Percentiles rank a stretch among this genome's conserved stretches.
phyloP scores from a whole-genome alignment of 306 rosid genomes.

The Clitoria ternatea region DNA sequence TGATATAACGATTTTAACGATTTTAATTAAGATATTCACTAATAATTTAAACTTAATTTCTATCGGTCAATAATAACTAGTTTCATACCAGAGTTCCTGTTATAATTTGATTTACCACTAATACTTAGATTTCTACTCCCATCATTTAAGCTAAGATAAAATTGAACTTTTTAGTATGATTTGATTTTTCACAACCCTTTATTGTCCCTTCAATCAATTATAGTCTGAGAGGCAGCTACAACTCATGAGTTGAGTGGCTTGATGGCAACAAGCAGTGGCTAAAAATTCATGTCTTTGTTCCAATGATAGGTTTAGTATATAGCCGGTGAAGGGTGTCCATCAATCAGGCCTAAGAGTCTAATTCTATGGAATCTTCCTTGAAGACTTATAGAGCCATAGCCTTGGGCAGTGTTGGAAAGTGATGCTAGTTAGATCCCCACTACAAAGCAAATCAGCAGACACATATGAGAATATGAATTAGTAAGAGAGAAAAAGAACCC shows the following conservation, averaged over 20 bases:
- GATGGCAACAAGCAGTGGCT: slow-evolving; percentile 28
- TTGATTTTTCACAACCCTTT: slow-evolving; percentile 12
- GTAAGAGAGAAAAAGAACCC: background rate
- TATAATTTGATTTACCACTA: background rate
- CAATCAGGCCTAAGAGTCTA: slow-evolving; percentile 36
- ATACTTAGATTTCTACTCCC: slow-evolving; percentile 9
- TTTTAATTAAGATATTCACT: no score
- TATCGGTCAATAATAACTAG: background rate
- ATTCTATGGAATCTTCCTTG: slow-evolving; percentile 33
- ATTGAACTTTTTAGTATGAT: background rate
- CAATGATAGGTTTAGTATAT: slow-evolving; percentile 37
- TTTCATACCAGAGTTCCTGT: background rate
- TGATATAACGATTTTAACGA: no score
- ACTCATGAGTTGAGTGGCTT: slow-evolving; percentile 2
- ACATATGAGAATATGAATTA: background rate
- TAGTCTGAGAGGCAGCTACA: slow-evolving; percentile 3
- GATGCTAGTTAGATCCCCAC: slow-evolving; percentile 31
- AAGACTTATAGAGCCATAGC: slow-evolving; percentile 22
- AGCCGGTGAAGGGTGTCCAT: slow-evolving; percentile 35
- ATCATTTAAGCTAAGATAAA: slow-evolving; percentile 14
- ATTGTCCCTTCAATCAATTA: slow-evolving; percentile 22
- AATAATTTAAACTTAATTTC: background rate
- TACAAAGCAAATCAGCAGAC: background rate
- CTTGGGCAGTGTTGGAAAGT: slow-evolving; percentile 23
- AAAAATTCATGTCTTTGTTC: slow-evolving; percentile 22